Evolutionary conservation across 306 rosid species (phyloP).

Genomic region (Vicia villosa): DNA sequence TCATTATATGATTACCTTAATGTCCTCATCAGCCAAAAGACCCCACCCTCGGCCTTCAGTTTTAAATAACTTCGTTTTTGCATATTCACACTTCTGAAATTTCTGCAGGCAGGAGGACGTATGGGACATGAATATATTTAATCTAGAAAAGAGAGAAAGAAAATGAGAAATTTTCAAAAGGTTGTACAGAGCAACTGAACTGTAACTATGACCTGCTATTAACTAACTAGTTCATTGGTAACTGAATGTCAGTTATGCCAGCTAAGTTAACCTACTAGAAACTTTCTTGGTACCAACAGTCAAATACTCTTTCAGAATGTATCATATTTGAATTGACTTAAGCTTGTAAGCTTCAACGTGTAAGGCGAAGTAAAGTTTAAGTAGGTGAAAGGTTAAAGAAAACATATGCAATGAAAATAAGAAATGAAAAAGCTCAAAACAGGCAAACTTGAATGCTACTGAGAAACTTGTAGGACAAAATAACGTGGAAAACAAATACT

Average conservation of each 20-base stretch:
- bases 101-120: slow-evolving; percentile 56
- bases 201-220: neutral
- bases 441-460: slow-evolving; percentile 1
- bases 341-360: slow-evolving; percentile 3
- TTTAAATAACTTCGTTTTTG: slow-evolving; percentile 80
- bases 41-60: slow-evolving; percentile 98
- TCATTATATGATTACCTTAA: slow-evolving; percentile 59
- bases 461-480: neutral
- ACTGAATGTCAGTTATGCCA: neutral
- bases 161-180: neutral
- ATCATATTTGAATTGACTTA: slow-evolving; percentile 10
- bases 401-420: neutral
- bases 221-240: slow-evolving; percentile 1
- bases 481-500: neutral
- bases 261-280: slow-evolving; percentile 1
- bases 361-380: slow-evolving; percentile 33
- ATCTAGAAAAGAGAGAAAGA: slow-evolving; percentile 6
- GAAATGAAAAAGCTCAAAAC: neutral
- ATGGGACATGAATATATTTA: slow-evolving; percentile 33
- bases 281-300: neutral
- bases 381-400: slow-evolving; percentile 14
- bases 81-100: slow-evolving; percentile 88
- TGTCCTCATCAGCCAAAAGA: slow-evolving; percentile 80
- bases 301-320: slow-evolving; percentile 15
- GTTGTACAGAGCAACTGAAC: neutral